Conservation (phyloP, 2,329 filamentous ascomycete genomes). For the Metarhizium anisopliae region DNA sequence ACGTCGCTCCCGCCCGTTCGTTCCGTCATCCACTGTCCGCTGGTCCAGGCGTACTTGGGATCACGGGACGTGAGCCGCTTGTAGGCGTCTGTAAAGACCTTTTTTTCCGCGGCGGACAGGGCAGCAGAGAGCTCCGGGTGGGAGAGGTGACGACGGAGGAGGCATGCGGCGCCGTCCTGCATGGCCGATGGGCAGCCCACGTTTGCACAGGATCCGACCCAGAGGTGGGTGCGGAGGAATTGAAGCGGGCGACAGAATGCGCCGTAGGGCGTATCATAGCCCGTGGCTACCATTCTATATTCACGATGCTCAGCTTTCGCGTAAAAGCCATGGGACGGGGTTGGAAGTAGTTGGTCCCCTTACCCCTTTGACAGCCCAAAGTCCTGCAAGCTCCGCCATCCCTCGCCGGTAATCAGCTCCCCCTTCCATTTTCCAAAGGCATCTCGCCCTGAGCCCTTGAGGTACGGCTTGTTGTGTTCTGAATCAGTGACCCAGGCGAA, state of each 20-base stretch:
- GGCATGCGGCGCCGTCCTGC: constrained; percentile 51
- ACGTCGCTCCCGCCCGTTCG: constrained; percentile 61
- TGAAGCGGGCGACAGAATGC: constrained; percentile 48
- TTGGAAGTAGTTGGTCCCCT: constrained; percentile 1
- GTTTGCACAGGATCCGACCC: constrained; percentile 48
- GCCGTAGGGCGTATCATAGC: constrained; percentile 45
- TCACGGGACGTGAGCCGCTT: constrained; percentile 45
- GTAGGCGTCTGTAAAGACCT: constrained; percentile 44
- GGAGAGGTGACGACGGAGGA: constrained; percentile 36
- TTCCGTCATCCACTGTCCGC: constrained; percentile 73
- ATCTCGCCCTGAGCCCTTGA: constrained; percentile 47
- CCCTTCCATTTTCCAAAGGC: constrained; percentile 52
- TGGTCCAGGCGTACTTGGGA: constrained; percentile 50
- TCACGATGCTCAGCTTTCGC: not conserved
- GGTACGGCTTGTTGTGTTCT: constrained; percentile 54
- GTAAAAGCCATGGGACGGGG: too few species aligned
- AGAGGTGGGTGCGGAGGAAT: constrained; percentile 49
- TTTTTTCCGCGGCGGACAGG: constrained; percentile 20
- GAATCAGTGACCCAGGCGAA: constrained; percentile 53
- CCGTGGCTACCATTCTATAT: constrained; percentile 44
- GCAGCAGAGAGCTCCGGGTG: constrained; percentile 16
- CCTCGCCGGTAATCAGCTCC: constrained; percentile 53
- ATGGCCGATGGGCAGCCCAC: constrained; percentile 59
- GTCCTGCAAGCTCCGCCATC: constrained; percentile 55
- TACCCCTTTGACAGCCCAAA: constrained; percentile 48